Conservation (phyloP, 2,329 filamentous ascomycete species). For the Fusarium xylarioides region DNA sequence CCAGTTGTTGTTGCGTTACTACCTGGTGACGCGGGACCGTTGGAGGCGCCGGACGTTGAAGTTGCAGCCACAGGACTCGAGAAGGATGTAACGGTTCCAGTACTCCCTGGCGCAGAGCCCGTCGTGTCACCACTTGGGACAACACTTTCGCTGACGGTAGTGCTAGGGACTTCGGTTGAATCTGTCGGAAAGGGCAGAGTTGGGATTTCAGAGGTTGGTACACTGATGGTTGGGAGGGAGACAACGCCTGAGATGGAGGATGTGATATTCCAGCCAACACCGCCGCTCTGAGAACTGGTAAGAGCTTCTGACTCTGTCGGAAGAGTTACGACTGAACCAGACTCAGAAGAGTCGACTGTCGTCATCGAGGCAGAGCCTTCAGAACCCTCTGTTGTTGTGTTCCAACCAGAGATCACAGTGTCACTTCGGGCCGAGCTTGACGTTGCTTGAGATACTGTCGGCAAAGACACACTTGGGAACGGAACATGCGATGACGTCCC, state of each 20-base stretch:
- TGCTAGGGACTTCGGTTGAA: background rate
- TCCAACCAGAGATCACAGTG: background rate
- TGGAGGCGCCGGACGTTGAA: background rate
- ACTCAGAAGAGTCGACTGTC: background rate
- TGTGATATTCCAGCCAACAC: background rate
- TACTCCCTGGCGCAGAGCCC: background rate
- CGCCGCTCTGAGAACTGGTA: background rate
- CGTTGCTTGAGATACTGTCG: background rate
- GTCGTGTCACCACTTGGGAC: background rate
- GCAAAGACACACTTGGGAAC: background rate
- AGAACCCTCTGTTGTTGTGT: background rate
- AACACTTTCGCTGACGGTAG: background rate
- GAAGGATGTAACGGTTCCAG: constrained; percentile 18
- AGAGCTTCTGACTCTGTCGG: background rate
- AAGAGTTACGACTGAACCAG: background rate
- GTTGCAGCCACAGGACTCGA: constrained; percentile 19
- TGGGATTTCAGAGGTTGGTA: constrained; percentile 5
- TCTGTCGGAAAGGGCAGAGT: constrained; percentile 1
- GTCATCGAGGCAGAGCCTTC: background rate
- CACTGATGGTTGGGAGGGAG: constrained; percentile 19
- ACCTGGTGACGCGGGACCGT: constrained; percentile 11
- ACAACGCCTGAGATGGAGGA: constrained; percentile 1
- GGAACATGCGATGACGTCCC: background rate
- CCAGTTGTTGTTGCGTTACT: constrained; percentile 17
- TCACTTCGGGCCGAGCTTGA: background rate